Evolutionary conservation across 1,284 basidiomycete genomes (phyloP).

Genomic region (Tilletia caries): DNA sequence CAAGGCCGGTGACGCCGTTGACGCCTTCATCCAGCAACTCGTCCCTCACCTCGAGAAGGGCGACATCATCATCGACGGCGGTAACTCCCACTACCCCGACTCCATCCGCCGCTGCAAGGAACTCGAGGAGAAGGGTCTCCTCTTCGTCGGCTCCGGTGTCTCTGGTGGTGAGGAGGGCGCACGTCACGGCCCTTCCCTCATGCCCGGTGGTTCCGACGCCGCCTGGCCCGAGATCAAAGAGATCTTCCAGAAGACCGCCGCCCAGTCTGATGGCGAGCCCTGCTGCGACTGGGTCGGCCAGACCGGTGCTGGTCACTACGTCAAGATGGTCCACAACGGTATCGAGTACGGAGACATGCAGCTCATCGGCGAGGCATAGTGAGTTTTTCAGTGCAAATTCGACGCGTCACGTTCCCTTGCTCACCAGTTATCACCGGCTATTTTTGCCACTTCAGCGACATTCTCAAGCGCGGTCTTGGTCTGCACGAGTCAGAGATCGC

Average conservation of each 20-base stretch:
- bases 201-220: conserved; percentile 92
- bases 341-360: conserved; percentile 96
- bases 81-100: conserved; percentile 99
- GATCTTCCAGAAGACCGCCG: conserved; percentile 97
- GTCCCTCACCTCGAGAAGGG: conserved; percentile 63
- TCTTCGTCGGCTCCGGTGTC: conserved; percentile 98
- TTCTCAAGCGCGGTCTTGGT: conserved; percentile 92
- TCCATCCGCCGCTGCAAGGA: conserved; percentile 90
- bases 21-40: conserved; percentile 63
- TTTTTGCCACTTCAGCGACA: conserved; percentile 57
- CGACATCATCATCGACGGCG: conserved; percentile 97
- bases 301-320: conserved; percentile 88
- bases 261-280: conserved; percentile 89
- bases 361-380: conserved; percentile 77
- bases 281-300: conserved; percentile 99
- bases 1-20: conserved; percentile 64
- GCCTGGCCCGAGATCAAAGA: conserved; percentile 97
- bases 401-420: background rate
- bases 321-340: conserved; percentile 99
- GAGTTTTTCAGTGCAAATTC: background rate
- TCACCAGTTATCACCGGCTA: background rate
- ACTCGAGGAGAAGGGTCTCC: conserved; percentile 86
- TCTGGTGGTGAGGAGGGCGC: conserved; percentile 99
- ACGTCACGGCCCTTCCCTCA: conserved; percentile 92
- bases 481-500: conserved; percentile 57